Evolutionary conservation across 202 grass and related monocot species (phyloP), one percentile per base, ranked within the genome.

Genomic region (Musa balbisiana): DNA sequence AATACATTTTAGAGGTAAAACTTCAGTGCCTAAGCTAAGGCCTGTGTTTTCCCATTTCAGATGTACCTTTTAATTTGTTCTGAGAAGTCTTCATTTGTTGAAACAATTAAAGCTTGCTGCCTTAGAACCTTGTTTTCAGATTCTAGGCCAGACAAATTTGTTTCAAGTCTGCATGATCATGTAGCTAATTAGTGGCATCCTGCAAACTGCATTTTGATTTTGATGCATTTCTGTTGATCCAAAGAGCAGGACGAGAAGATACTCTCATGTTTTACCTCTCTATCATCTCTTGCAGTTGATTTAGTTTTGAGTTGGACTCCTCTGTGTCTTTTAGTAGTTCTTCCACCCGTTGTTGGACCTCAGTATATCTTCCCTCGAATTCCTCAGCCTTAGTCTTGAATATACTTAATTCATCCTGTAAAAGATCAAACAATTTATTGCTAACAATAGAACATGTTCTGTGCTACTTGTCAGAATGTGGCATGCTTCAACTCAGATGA

Each of bases 51-150:
- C 51, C 24, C 68, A 66, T 63, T 60, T 78, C 25, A 29, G 20
- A 52, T 16, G 67, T 89, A 91, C 90, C 84, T 83, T 79, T 92
- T 85, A 73, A 97, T 88, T 68, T 93, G 84, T 84, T 85, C 83
- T 77, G 83, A 88, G 77, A 87, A 85, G 74, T 97, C 86, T 53
- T 93, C 93, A 84, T 91, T 89, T 84, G 86, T 84, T 80, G 93
- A 93, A 73, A 80, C 67, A 72, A 91, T 81, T 74, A 97, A 77
- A 10, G 93, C 83, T 78, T 97, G 90, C 75, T 92, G 88, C 72
- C 93, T 84, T 80, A 93, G 82, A 66, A 97, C 79, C n/a, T 92
- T 82, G 68, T 91, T 91, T 87, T 97, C 93, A 52, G 84, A 97
- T 81, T 97, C 88, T 81, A 93, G 64, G 77, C 66, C 87, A 17